These are phyloP conservation scores for Vigna unguiculata DNA, from an alignment of 306 rosid species.

Conservation along the genomic window DNA sequence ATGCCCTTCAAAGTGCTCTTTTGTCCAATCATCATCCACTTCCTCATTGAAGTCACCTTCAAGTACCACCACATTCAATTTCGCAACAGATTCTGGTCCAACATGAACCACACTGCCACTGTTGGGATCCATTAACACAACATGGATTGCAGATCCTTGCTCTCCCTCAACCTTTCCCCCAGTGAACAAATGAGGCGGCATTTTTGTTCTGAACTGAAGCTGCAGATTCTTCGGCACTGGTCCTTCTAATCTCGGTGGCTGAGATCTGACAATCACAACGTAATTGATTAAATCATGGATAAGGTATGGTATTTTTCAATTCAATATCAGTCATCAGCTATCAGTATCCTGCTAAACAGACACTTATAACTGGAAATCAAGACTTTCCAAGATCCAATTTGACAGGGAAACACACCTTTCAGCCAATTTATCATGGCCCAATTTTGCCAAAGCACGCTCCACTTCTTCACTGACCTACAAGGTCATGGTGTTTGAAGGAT, in stretches of 20 bases:
- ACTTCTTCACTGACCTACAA: slow-evolving; percentile 90
- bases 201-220: slow-evolving; percentile 78
- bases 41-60: slow-evolving; percentile 87
- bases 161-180: slow-evolving; percentile 93
- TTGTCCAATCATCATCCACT: slow-evolving; percentile 65
- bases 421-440: slow-evolving; percentile 57
- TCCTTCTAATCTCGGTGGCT: slow-evolving; percentile 63
- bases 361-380: slow-evolving; percentile 18
- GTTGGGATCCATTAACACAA: slow-evolving; percentile 63
- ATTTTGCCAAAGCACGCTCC: slow-evolving; percentile 76
- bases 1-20: slow-evolving; percentile 68
- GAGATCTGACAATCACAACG: slow-evolving; percentile 56
- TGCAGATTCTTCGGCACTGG: slow-evolving; percentile 62
- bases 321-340: slow-evolving; percentile 2
- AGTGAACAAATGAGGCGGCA: slow-evolving; percentile 90
- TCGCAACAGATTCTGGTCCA: slow-evolving; percentile 72
- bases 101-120: slow-evolving; percentile 64
- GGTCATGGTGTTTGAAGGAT: slow-evolving; percentile 45
- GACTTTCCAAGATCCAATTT: slow-evolving; percentile 24
- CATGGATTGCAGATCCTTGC: slow-evolving; percentile 77
- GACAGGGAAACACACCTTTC: slow-evolving; percentile 65
- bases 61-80: slow-evolving; percentile 77
- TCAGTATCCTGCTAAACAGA: slow-evolving; percentile 28
- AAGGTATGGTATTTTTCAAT: neutral
- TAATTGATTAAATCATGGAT: slow-evolving; percentile 20